Evolutionary conservation across 495 filamentous ascomycete species (phyloP), one percentile per base, ranked within the genome.

Genomic region (Lasiosphaeria miniovina): DNA sequence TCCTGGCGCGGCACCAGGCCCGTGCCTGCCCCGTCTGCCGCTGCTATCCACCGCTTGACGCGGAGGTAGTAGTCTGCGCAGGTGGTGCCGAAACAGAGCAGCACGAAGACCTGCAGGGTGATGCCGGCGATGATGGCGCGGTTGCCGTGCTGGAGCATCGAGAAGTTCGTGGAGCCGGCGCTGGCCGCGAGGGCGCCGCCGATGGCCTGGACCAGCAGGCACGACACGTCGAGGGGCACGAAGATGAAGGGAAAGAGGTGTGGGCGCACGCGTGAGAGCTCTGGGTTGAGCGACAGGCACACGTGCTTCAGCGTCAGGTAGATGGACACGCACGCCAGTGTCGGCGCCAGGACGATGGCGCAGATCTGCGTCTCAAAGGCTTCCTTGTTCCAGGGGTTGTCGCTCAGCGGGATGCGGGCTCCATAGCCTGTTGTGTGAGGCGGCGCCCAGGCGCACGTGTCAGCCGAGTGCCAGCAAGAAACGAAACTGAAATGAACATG

Each of bases 111-210:
- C 77, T 91, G 88, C 70, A 86, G 82, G 6, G 82, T 76, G 61
- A 91, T 88, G 66, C 88, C 88, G 9, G 86, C 80, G 52, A 91
- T 85, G 65, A 89, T 89, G 56, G 87, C 81, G 63, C 87, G 68
- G 70, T 89, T 86, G 15, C 85, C 85, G 35, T 63, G 61, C 35
- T 70, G 57, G 17, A 75, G 66, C 59, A 78, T 59, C 17, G 67
- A 59, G 10, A 64, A 52, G 61, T 76, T 59, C 51, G 75, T 71
- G 52, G 74, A 62, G 12, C 70, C 74, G 6, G 79, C 82, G 33
- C 70, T 68, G 4, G 82, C 82, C 6, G 86, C 86, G 52, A 88
- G 77, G 34, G 78, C 81, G 55, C 86, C 87, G 51, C 87, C 87
- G 10, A 84, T 79, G 49, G 82, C 86, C 69, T 90, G 87, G 35